Evolutionary conservation across 2,329 filamentous ascomycete species (phyloP), one percentile per base, ranked within the genome.

Genomic region (Dendryphion nanum): DNA sequence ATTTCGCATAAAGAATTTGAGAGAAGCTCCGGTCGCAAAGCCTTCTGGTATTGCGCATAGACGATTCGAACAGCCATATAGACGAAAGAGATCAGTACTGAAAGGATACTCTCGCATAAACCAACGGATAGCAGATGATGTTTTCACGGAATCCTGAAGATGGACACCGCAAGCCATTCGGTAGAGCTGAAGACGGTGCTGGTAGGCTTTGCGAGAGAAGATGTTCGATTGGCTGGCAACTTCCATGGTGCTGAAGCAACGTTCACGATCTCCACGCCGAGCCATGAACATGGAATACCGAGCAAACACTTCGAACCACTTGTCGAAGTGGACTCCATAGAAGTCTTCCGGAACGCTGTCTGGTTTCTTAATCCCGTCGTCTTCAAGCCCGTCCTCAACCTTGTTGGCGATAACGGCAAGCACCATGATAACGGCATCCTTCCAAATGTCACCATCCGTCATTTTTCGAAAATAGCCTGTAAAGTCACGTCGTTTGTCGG

Each of bases 1-100:
- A 66, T 95, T 89, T 4, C 93, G 83, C 41, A 96, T 75, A 55
- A 97, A 82, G 59, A 87, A 95, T 63, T 97, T 97, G 64, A 95
- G 89, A 15, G 85, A 83, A 0, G 88, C 83, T 0, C 87, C 86
- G 3, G 85, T 84, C 35, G 84, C 84, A 64, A 91, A 95, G 73
- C 19, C 82, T 78, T 24, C 81, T 74, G 84, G 81, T 12, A 86
- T 83, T 36, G 87, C 82, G 55, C 82, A 87, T 6, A 95, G 72
- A 14, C 85, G 79, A 40, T 86, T 86, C n/a, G 93, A 72, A 16
- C 85, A 78, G 19, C 84, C 79, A 61, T 91, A 94, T 55, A 96
- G 78, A 23, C 90, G 83, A 65, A 90, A 95, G 0, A 86, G 80
- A 53, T 95, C 87, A 1, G 85, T 87, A 18, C 85, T 79, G 45